A percentile compares a stretch with the other conserved stretches of the same genome.
phyloP scores from a whole-genome alignment of 164 flowering plant genomes.

The Malania oleifera region DNA sequence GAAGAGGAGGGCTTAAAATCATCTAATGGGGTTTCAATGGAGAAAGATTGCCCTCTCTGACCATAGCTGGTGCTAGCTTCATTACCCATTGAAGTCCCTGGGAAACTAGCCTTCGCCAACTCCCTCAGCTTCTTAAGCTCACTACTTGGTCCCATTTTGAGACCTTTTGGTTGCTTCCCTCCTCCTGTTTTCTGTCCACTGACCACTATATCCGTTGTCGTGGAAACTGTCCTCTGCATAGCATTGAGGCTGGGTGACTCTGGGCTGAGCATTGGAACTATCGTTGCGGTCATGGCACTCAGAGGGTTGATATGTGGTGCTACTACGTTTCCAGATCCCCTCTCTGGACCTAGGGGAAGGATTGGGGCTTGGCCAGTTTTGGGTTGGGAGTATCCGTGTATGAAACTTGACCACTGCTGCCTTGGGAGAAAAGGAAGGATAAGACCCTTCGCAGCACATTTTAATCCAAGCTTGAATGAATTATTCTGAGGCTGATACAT shows the following conservation, averaged over 20 bases:
- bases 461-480: conserved; percentile 42
- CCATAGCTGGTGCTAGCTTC: conserved; percentile 33
- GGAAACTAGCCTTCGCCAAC: conserved; percentile 53
- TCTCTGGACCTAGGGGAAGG: conserved; percentile 27
- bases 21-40: conserved; percentile 8
- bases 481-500: conserved; percentile 34
- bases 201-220: not conserved
- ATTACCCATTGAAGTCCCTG: conserved; percentile 25
- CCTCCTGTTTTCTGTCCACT: conserved; percentile 20
- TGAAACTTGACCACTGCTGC: conserved; percentile 38
- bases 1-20: conserved; percentile 18
- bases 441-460: conserved; percentile 45
- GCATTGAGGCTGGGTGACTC: conserved; percentile 27
- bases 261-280: conserved; percentile 47
- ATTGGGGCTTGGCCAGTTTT: conserved; percentile 36
- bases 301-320: conserved; percentile 11
- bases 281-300: conserved; percentile 45
- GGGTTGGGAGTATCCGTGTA: conserved; percentile 28
- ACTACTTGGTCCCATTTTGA: conserved; percentile 27
- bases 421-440: conserved; percentile 50
- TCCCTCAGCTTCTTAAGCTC: conserved; percentile 45
- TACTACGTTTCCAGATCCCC: conserved; percentile 16
- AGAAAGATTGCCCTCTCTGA: conserved; percentile 11
- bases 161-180: conserved; percentile 23
- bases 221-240: conserved; percentile 7